Base-by-base conservation (phyloP, 306 rosid species). In the Cyamopsis tetragonoloba region DNA sequence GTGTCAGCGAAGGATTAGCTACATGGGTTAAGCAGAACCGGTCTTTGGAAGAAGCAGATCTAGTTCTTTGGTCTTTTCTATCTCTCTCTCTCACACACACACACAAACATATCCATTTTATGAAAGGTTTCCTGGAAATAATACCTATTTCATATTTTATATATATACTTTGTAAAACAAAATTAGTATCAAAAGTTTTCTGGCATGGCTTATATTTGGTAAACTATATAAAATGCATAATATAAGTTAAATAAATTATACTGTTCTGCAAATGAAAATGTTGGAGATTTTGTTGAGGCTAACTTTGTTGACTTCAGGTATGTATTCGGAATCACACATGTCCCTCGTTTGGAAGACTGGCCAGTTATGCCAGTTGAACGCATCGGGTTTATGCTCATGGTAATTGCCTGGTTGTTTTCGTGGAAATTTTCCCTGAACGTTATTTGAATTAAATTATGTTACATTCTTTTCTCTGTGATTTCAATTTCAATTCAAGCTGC, bases 281-380 rank as follows among this genome's bases (percentile, higher is more conserved):
- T 37, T 59, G n/a, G 23, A 26, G 37, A 30, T 32, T 14, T 10
- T 15, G 18, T 22, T 1, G 69, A n/a, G 51, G 67, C 30, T 62
- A 34, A 65, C 23, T 39, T 31, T 42, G 38, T 26, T 9, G 43
- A 43, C 15, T 75, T 65, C 79, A 85, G 96, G 96, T 87, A 89
- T 35, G 81, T 85, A 6, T 87, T 89, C 44, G 96, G 95, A 66
- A 81, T 87, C 20, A 83, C 91, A n/a, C 89, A 83, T 11, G 60
- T 87, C 59, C 96, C 96, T 54, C 84, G 91, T 10, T 66, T 87
- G 26, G 95, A 90, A 78, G 95, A 90, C 53, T 87, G 96, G 96
- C 96, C 91, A 39, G 96, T 89, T 54, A 89, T 87, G 95, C 91
- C 91, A 3, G 91, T 83, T 75, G 96, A 90, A 80, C 91, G 47